These are phyloP conservation scores for Podospora didyma DNA, from an alignment of 495 filamentous ascomycete genomes.

Conservation along the genomic window DNA sequence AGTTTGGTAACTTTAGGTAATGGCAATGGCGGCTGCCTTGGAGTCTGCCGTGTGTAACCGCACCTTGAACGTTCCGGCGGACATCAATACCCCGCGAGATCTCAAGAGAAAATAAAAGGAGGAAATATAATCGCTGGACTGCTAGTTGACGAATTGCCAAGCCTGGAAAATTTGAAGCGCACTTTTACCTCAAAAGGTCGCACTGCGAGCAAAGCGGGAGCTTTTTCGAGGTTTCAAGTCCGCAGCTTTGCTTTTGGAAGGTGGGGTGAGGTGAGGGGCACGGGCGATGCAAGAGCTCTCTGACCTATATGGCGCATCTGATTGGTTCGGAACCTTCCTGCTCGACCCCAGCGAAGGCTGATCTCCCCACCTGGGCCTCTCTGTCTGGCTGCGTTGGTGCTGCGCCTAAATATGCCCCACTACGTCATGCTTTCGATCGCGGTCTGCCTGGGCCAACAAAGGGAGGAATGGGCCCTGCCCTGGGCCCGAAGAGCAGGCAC, in stretches of 20 bases:
- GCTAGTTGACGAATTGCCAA: too few species aligned
- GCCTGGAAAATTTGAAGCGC: too few species aligned
- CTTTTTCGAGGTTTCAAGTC: too few species aligned
- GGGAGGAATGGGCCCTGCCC: background rate
- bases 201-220: too few species aligned
- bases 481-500: background rate
- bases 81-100: too few species aligned
- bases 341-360: background rate
- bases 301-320: conserved; percentile 4
- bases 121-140: too few species aligned
- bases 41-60: conserved; percentile 4
- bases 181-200: too few species aligned
- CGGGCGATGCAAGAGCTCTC: background rate
- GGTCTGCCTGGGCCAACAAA: background rate
- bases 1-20: too few species aligned
- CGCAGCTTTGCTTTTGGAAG: too few species aligned
- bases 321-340: conserved; percentile 11
- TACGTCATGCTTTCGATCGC: conserved; percentile 1
- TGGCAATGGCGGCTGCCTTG: background rate
- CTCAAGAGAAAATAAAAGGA: too few species aligned
- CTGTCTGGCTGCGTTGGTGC: background rate
- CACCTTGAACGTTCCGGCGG: too few species aligned
- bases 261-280: too few species aligned
- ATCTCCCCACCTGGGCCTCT: background rate
- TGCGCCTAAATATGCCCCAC: background rate